Conservation (phyloP, 805 yeast genomes). For the Metschnikowia kofuensis region DNA sequence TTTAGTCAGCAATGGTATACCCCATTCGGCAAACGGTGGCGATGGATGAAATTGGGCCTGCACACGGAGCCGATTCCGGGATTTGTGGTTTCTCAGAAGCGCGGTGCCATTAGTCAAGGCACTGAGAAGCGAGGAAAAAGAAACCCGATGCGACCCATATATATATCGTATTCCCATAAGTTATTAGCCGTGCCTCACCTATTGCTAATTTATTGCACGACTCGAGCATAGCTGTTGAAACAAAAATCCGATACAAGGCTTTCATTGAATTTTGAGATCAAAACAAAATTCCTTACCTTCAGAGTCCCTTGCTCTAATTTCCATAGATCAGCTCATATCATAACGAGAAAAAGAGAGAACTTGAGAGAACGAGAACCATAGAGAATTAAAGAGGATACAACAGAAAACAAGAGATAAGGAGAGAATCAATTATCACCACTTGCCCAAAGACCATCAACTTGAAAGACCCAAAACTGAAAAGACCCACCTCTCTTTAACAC, state of each 20-base stretch:
- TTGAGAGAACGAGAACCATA: no score
- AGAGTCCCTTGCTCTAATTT: no score
- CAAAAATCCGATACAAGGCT: neutral
- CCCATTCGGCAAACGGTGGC: constrained; percentile 4
- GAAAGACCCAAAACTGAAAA: no score
- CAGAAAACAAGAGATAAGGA: no score
- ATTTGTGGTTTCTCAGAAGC: neutral
- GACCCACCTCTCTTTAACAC: no score
- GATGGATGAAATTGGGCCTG: neutral
- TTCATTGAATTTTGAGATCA: no score
- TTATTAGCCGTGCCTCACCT: neutral
- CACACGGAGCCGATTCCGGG: constrained; percentile 1
- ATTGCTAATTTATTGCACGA: neutral
- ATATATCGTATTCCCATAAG: neutral
- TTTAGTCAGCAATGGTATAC: constrained; percentile 2
- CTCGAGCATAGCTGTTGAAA: neutral
- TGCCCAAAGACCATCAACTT: no score
- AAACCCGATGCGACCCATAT: neutral
- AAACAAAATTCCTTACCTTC: no score
- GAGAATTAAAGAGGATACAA: no score
- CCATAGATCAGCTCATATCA: no score
- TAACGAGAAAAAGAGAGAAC: no score
- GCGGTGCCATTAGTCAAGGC: constrained; percentile 2
- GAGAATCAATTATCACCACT: no score
- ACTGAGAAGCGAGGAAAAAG: constrained; percentile 3